These are phyloP conservation scores for Cardamine chenopodiifolia DNA, from an alignment of 345 rosid genomes.

Conservation along the genomic window DNA sequence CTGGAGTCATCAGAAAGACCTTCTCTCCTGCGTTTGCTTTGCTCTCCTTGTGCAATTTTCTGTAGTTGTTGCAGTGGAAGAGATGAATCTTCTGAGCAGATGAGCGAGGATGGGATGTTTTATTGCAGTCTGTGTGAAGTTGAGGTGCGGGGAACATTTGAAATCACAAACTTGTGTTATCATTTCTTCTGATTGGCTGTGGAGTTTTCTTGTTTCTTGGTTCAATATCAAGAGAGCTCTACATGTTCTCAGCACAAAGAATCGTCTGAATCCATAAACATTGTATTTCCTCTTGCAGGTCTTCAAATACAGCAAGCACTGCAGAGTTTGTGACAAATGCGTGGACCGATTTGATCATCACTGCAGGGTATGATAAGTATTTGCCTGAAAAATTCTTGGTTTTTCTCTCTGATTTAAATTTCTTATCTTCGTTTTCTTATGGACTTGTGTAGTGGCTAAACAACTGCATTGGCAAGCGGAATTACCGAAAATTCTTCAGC, in stretches of 20 bases:
- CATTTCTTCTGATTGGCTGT: neutral
- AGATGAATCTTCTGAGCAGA: constrained; percentile 69
- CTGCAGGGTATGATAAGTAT: constrained; percentile 71
- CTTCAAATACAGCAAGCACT: constrained; percentile 95
- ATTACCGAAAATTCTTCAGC: constrained; percentile 88
- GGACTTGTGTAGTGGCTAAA: constrained; percentile 84
- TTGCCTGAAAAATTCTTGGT: neutral
- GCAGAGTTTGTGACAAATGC: constrained; percentile 97
- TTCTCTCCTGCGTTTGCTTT: constrained; percentile 52
- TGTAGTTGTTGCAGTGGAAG: constrained; percentile 59
- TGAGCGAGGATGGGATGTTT: constrained; percentile 96
- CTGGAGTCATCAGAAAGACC: constrained; percentile 43
- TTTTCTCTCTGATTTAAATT: neutral
- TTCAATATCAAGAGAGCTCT: constrained; percentile 5
- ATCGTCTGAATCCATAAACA: neutral
- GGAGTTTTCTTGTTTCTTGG: neutral
- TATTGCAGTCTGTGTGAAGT: constrained; percentile 97
- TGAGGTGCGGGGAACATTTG: constrained; percentile 60
- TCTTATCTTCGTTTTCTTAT: constrained; percentile 29
- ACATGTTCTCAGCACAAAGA: neutral
- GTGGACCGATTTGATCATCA: constrained; percentile 94
- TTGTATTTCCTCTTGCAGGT: constrained; percentile 56
- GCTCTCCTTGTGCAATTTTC: constrained; percentile 68
- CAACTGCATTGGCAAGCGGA: constrained; percentile 87
- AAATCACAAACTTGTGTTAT: neutral